Conservation (phyloP, 129 eudicot genomes). For the Pseudognaphalium luteoalbum region DNA sequence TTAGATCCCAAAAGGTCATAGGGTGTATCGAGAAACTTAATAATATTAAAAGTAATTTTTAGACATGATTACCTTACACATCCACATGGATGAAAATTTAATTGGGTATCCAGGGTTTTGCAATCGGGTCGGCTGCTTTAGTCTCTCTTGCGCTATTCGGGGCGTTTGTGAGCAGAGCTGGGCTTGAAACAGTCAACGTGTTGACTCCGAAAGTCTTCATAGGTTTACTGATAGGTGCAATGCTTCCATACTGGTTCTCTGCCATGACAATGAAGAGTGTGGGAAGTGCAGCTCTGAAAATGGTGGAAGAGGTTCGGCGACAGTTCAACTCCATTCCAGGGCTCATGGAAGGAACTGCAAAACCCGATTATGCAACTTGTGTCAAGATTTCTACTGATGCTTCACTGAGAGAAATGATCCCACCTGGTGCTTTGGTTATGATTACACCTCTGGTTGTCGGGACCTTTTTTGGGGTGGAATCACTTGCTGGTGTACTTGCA, state of each 20-base stretch:
- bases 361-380: constrained; percentile 21
- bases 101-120: constrained; percentile 40
- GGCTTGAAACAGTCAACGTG: constrained; percentile 36
- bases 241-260: too few relatives aligned
- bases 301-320: constrained; percentile 56
- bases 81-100: not conserved
- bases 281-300: constrained; percentile 51
- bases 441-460: constrained; percentile 52
- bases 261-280: constrained; percentile 60
- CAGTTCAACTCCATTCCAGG: constrained; percentile 43
- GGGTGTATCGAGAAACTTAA: not conserved
- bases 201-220: constrained; percentile 49
- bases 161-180: constrained; percentile 52
- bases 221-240: constrained; percentile 46
- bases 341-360: constrained; percentile 15
- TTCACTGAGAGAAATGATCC: constrained; percentile 55
- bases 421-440: constrained; percentile 55
- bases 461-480: constrained; percentile 56
- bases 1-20: not conserved
- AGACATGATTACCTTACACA: not conserved
- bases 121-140: constrained; percentile 54
- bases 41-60: not conserved
- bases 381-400: constrained; percentile 56
- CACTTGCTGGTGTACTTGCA: constrained; percentile 54
- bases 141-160: constrained; percentile 58